Conservation (phyloP, 2,329 filamentous ascomycete species). For the Fusarium oligoseptatum region DNA sequence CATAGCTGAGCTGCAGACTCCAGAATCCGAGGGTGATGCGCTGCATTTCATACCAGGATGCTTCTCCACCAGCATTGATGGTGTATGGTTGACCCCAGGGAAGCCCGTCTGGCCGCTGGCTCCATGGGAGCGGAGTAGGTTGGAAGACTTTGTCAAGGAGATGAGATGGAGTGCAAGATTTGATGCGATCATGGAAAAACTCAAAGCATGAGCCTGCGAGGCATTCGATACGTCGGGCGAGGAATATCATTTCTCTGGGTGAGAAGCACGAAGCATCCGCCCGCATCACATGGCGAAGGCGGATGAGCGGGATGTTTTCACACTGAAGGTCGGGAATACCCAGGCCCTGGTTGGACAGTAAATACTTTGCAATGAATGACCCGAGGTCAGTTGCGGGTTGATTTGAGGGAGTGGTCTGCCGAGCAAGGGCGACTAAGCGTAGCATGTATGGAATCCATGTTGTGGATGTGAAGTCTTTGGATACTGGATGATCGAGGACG, state of each 20-base stretch:
- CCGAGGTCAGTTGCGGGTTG: conserved; percentile 8
- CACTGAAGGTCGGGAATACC: conserved; percentile 9
- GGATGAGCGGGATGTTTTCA: neutral
- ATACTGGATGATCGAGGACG: conserved; percentile 17
- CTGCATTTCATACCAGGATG: conserved; percentile 33
- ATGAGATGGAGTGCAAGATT: conserved; percentile 9
- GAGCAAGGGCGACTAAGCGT: conserved; percentile 24
- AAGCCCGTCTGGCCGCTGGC: conserved; percentile 1
- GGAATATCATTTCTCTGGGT: conserved; percentile 16
- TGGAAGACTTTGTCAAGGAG: conserved; percentile 17
- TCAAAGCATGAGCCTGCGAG: conserved; percentile 20
- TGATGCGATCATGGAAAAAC: conserved; percentile 22
- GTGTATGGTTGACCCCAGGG: conserved; percentile 19
- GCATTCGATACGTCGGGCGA: conserved; percentile 12
- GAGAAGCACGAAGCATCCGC: neutral
- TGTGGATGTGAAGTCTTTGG: neutral
- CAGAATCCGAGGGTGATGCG: conserved; percentile 23
- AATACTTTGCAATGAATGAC: conserved; percentile 10
- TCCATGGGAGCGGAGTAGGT: conserved; percentile 11
- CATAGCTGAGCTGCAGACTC: conserved; percentile 26
- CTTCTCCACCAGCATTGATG: conserved; percentile 12
- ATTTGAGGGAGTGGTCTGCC: neutral
- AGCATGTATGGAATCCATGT: conserved; percentile 30
- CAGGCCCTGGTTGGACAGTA: conserved; percentile 7
- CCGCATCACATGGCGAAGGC: conserved; percentile 1